Conservation (phyloP, 495 filamentous ascomycete species). For the Tuber magnatum region DNA sequence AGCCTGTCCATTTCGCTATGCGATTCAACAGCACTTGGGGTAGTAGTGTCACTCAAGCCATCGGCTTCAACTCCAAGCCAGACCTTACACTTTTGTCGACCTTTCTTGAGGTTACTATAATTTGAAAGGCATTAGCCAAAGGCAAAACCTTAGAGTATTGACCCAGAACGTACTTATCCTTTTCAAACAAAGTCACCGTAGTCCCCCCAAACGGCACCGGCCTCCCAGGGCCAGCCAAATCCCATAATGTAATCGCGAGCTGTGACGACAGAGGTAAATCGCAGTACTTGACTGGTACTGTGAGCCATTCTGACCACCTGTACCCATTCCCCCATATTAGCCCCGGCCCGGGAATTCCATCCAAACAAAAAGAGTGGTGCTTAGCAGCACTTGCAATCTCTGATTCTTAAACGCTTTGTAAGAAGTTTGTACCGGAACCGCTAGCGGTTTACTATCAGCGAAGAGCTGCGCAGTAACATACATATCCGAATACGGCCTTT, state of each 20-base stretch:
- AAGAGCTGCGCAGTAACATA: slow-evolving; percentile 89
- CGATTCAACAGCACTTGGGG: slow-evolving; percentile 51
- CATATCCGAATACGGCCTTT: slow-evolving; percentile 61
- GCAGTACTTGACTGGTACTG: slow-evolving; percentile 72
- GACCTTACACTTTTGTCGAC: slow-evolving; percentile 82
- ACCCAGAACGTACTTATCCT: slow-evolving; percentile 56
- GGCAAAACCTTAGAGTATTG: neutral
- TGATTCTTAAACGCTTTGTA: slow-evolving; percentile 79
- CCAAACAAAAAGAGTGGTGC: slow-evolving; percentile 9
- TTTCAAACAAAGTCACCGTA: slow-evolving; percentile 81
- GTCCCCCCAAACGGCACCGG: slow-evolving; percentile 84
- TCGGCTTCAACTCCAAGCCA: slow-evolving; percentile 79
- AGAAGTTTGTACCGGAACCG: slow-evolving; percentile 81
- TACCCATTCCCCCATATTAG: slow-evolving; percentile 25
- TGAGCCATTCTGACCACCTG: slow-evolving; percentile 94
- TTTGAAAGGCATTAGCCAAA: slow-evolving; percentile 3
- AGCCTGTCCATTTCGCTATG: slow-evolving; percentile 47
- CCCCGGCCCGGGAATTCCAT: slow-evolving; percentile 11
- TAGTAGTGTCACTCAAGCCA: slow-evolving; percentile 70
- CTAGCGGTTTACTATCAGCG: slow-evolving; percentile 90
- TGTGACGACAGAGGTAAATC: slow-evolving; percentile 69
- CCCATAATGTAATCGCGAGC: slow-evolving; percentile 92
- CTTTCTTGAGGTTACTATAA: slow-evolving; percentile 64
- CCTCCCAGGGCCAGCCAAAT: slow-evolving; percentile 67
- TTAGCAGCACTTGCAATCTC: slow-evolving; percentile 47